These are phyloP conservation scores for Serendipita sp. DNA, from an alignment of 1,284 basidiomycete species.

Conservation along the genomic window DNA sequence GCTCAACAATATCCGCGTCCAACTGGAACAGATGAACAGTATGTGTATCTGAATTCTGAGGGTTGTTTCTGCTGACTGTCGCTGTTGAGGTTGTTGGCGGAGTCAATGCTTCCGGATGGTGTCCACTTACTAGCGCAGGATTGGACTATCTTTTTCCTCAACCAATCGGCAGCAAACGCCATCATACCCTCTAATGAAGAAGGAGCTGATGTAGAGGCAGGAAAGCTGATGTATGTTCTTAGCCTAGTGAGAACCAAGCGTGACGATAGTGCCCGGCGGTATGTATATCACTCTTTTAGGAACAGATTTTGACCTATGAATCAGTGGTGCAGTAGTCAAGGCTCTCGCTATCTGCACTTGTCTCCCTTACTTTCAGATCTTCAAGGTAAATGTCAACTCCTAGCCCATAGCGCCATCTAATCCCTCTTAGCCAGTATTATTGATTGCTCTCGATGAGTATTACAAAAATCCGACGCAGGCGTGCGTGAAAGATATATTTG, in stretches of 20 bases:
- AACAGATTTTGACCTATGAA: slow-evolving; percentile 1
- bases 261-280: slow-evolving; percentile 77
- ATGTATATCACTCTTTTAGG: slow-evolving; percentile 18
- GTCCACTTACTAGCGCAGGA: slow-evolving; percentile 89
- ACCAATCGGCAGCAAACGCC: slow-evolving; percentile 77
- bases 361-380: slow-evolving; percentile 93
- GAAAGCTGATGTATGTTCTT: slow-evolving; percentile 76
- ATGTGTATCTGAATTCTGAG: slow-evolving; percentile 18
- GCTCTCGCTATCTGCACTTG: slow-evolving; percentile 92
- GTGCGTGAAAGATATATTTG: slow-evolving; percentile 77
- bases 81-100: slow-evolving; percentile 64
- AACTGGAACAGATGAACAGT: slow-evolving; percentile 86
- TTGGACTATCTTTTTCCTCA: slow-evolving; percentile 97
- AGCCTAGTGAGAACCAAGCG: slow-evolving; percentile 93
- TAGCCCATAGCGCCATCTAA: not conserved
- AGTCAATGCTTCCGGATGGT: slow-evolving; percentile 96
- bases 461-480: slow-evolving; percentile 78
- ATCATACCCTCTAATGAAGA: slow-evolving; percentile 65
- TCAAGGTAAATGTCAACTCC: slow-evolving; percentile 54
- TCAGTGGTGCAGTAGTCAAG: slow-evolving; percentile 86
- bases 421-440: slow-evolving; percentile 60
- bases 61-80: not conserved
- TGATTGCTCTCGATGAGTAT: slow-evolving; percentile 93
- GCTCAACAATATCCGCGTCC: slow-evolving; percentile 90
- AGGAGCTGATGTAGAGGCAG: slow-evolving; percentile 21